A percentile compares a stretch with the other conserved stretches of the same genome.
Evolutionary conservation across 257 asterid genomes (phyloP).

Genomic region (Solanum etuberosum): DNA sequence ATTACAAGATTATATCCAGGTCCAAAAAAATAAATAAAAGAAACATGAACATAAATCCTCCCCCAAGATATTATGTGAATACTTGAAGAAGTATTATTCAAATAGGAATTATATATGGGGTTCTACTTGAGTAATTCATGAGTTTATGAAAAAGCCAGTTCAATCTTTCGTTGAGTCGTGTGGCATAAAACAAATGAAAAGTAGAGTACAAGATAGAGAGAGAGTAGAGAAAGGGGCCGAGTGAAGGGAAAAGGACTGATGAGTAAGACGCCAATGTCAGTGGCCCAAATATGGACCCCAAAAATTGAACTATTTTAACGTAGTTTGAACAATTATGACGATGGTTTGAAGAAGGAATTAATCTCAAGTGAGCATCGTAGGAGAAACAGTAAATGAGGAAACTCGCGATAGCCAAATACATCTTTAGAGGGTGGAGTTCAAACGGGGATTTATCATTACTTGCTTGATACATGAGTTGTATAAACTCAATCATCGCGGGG

Average conservation of each 20-base stretch:
- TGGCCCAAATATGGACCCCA: background rate
- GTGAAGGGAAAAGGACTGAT: background rate
- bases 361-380: background rate
- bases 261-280: background rate
- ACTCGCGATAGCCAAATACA: background rate
- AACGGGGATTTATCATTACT: background rate
- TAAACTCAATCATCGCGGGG: background rate
- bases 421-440: background rate
- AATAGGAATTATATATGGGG: background rate
- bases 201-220: background rate
- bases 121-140: background rate
- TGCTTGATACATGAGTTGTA: conserved; percentile 1
- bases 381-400: background rate
- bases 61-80: background rate
- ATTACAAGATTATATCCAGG: background rate
- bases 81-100: background rate
- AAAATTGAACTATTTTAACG: background rate
- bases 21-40: background rate
- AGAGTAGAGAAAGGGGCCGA: background rate
- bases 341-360: background rate
- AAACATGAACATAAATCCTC: too few relatives aligned
- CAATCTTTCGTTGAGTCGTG: background rate
- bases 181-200: background rate
- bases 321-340: background rate
- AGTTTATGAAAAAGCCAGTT: background rate